phyloP scores from a whole-genome alignment of 352 stramenopile species.

The Globisporangium sylvaticum region DNA sequence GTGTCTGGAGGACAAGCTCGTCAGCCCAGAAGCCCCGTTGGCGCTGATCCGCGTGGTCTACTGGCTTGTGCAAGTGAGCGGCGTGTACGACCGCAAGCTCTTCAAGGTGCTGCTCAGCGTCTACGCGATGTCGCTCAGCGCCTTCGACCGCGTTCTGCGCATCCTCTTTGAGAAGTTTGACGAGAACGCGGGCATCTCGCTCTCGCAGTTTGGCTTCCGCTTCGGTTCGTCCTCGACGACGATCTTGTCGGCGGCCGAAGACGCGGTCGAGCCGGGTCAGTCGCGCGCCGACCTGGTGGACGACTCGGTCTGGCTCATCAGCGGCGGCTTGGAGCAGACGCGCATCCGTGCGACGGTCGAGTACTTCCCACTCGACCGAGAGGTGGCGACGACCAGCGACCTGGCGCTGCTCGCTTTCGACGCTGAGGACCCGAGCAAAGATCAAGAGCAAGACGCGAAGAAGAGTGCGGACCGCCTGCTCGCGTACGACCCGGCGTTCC shows the following conservation, averaged over 20 bases:
- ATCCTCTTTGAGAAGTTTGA: constrained; percentile 59
- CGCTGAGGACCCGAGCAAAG: background rate
- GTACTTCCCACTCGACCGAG: constrained; percentile 54
- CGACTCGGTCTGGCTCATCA: constrained; percentile 63
- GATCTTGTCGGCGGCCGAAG: constrained; percentile 21
- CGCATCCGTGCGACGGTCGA: constrained; percentile 71
- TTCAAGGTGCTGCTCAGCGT: constrained; percentile 55
- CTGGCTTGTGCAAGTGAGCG: constrained; percentile 33
- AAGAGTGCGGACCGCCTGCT: constrained; percentile 2
- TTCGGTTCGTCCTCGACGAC: constrained; percentile 53
- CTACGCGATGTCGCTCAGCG: constrained; percentile 70
- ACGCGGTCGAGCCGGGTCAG: background rate
- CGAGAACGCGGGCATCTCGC: constrained; percentile 26
- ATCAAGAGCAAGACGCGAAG: background rate
- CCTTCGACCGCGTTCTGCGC: constrained; percentile 52
- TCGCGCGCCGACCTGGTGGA: constrained; percentile 47
- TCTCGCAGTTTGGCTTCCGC: constrained; percentile 58
- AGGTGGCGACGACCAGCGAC: constrained; percentile 26
- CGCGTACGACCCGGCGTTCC: constrained; percentile 71
- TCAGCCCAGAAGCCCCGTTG: constrained; percentile 20
- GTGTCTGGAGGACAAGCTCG: constrained; percentile 16
- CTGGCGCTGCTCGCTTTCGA: constrained; percentile 26
- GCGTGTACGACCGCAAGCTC: constrained; percentile 41
- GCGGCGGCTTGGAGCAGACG: constrained; percentile 55
- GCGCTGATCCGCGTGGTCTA: constrained; percentile 38